These are phyloP conservation scores for Calvatia gigantea DNA, from an alignment of 768 basidiomycete species.

Conservation along the genomic window DNA sequence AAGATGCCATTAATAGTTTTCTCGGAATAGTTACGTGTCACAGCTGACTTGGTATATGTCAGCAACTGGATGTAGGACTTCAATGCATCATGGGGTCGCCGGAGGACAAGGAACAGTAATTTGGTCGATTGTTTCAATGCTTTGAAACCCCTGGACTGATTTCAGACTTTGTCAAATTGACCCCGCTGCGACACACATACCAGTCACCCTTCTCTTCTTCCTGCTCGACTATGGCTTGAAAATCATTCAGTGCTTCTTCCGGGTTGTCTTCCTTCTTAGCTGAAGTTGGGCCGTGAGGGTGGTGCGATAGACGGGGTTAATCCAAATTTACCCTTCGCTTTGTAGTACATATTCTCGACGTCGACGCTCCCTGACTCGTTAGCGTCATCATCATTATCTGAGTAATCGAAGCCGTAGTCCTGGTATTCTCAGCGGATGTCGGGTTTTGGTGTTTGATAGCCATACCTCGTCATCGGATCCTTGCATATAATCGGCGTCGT, in stretches of 20 bases:
- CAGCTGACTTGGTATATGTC: constrained; percentile 92
- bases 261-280: constrained; percentile 94
- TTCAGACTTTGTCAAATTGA: neutral
- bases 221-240: constrained; percentile 82
- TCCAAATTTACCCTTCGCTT: constrained; percentile 77
- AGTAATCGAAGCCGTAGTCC: constrained; percentile 98
- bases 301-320: neutral
- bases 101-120: constrained; percentile 76
- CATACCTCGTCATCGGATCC: constrained; percentile 80
- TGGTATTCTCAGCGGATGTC: constrained; percentile 25
- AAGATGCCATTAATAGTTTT: constrained; percentile 98
- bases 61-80: constrained; percentile 82
- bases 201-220: constrained; percentile 95
- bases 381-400: constrained; percentile 83
- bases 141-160: constrained; percentile 85
- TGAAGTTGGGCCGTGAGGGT: constrained; percentile 26
- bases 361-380: constrained; percentile 80
- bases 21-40: constrained; percentile 94
- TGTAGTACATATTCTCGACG: constrained; percentile 98
- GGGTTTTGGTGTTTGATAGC: constrained; percentile 8
- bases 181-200: constrained; percentile 37
- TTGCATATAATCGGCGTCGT: constrained; percentile 94
- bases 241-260: constrained; percentile 88
- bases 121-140: constrained; percentile 97
- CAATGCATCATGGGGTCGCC: constrained; percentile 81